phyloP scores from a whole-genome alignment of 2,329 filamentous ascomycete genomes.

The Aspergillus sp. region DNA sequence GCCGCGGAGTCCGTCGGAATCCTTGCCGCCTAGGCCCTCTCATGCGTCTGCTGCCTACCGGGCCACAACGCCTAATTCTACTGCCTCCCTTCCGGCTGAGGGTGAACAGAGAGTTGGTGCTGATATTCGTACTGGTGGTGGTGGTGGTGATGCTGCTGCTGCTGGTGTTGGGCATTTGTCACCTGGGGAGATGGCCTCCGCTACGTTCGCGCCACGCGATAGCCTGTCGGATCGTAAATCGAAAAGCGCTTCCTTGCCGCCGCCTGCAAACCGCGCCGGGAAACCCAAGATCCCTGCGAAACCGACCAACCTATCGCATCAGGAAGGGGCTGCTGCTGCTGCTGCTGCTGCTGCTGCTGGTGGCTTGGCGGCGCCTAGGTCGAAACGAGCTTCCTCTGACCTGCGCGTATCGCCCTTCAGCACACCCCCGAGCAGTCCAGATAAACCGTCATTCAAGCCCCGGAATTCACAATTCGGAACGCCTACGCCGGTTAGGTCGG shows the following conservation, averaged over 20 bases:
- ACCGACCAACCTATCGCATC: constrained; percentile 24
- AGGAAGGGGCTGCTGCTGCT: constrained; percentile 12
- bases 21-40: constrained; percentile 15
- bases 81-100: constrained; percentile 11
- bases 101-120: background rate
- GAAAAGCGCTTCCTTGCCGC: constrained; percentile 48
- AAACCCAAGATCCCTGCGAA: constrained; percentile 61
- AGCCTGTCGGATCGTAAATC: constrained; percentile 22
- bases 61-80: constrained; percentile 25
- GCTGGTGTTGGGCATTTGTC: constrained; percentile 10
- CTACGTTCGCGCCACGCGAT: constrained; percentile 6
- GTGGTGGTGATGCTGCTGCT: too few species aligned
- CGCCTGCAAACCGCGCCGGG: constrained; percentile 70
- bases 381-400: constrained; percentile 26
- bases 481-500: constrained; percentile 15
- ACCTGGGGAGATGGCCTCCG: constrained; percentile 9
- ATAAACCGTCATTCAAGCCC: constrained; percentile 42
- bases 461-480: background rate
- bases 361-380: constrained; percentile 20
- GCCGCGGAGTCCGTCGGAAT: constrained; percentile 17
- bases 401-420: constrained; percentile 67
- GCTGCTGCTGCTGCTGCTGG: background rate
- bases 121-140: too few species aligned
- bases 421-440: constrained; percentile 70
- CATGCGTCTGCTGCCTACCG: constrained; percentile 13